These are phyloP conservation scores for Boletus eberwhitei DNA, from an alignment of 768 basidiomycete genomes.

Conservation along the genomic window DNA sequence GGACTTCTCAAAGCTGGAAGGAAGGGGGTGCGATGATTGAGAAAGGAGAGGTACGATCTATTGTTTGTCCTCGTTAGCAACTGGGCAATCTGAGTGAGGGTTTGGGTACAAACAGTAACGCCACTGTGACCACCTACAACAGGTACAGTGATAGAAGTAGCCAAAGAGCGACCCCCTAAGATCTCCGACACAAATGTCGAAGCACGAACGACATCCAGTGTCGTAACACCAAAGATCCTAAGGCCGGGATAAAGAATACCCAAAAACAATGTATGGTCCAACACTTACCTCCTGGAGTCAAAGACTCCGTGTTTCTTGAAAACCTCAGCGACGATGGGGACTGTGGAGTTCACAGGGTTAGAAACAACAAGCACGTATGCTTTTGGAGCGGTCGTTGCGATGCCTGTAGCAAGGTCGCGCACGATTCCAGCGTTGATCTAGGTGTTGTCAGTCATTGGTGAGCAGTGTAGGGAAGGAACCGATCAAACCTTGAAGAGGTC, in stretches of 20 bases:
- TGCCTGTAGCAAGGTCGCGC: slow-evolving; percentile 85
- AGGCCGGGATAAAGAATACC: background rate
- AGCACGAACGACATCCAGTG: slow-evolving; percentile 96
- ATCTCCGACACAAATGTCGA: slow-evolving; percentile 91
- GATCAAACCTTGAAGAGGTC: slow-evolving; percentile 86
- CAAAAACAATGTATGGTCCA: background rate
- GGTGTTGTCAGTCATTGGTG: background rate
- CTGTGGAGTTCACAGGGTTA: slow-evolving; percentile 99
- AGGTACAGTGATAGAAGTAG: slow-evolving; percentile 69
- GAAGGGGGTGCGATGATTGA: slow-evolving; percentile 78
- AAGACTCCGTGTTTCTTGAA: slow-evolving; percentile 91
- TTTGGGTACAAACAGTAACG: slow-evolving; percentile 57
- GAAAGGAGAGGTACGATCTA: slow-evolving; percentile 94
- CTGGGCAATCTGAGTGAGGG: background rate
- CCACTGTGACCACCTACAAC: slow-evolving; percentile 96
- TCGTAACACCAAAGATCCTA: slow-evolving; percentile 97
- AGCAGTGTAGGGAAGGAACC: background rate
- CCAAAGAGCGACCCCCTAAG: slow-evolving; percentile 57
- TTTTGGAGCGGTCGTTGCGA: slow-evolving; percentile 80
- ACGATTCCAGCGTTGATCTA: slow-evolving; percentile 99
- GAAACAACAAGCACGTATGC: slow-evolving; percentile 96
- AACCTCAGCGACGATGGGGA: slow-evolving; percentile 93
- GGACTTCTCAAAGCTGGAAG: slow-evolving; percentile 46
- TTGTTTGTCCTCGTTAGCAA: slow-evolving; percentile 5
- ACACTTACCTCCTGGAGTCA: slow-evolving; percentile 79